Base-by-base conservation (phyloP, 371 early-diverging fungal species). In the Syncephalastrum monosporum region DNA sequence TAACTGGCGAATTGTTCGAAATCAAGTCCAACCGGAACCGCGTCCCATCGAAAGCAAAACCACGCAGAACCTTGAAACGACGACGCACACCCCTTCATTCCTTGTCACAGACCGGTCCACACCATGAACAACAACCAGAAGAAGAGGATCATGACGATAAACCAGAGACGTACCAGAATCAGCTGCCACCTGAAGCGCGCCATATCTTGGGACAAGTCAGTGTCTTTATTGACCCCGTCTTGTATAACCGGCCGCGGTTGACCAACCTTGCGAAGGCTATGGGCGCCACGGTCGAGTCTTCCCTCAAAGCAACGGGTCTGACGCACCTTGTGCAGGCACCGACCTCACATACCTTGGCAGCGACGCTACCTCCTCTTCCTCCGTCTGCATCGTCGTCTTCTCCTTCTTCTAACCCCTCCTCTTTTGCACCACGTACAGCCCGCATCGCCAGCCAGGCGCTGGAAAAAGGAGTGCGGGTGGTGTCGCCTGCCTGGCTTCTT, bases 271-370 rank as follows among this genome's bases (percentile, higher is more conserved):
- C 50, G 12, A 41, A 15, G 13, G 43, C 42, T 16, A 46, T 61
- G 53, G 61, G 61, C 2, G 61, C 56, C 16, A 17, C 29, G 14
- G 29, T 48, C 4, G 14, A 42, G 4, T 29, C 48, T 14, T 29
- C 13, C 13, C 19, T 55, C 21, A 45, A 55, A 38, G 43, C 42
- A 13, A 25, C 13, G 15, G 56, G 19, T 12, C 47, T 61, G 4
- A 61, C 61, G 1, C 61, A 61, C 42, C 38, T 61, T 12, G 53
- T 61, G 5, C 61, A 61, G 44, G 47, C 41, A 12, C 61, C 61
- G 5, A 33, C 19, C n/a, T 45, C 38, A 51, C 13, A 23, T 5
- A 6, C 16, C 42, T 25, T 55, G 17, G 2, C 23, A n/a, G 42
- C 24, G 14, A 16, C 19, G 25, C 45, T 25, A 52, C 50, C 6